Evolutionary conservation across 2,329 filamentous ascomycete genomes (phyloP), one percentile per base, ranked within the genome.

Genomic region (Chaetothyriales sp.): DNA sequence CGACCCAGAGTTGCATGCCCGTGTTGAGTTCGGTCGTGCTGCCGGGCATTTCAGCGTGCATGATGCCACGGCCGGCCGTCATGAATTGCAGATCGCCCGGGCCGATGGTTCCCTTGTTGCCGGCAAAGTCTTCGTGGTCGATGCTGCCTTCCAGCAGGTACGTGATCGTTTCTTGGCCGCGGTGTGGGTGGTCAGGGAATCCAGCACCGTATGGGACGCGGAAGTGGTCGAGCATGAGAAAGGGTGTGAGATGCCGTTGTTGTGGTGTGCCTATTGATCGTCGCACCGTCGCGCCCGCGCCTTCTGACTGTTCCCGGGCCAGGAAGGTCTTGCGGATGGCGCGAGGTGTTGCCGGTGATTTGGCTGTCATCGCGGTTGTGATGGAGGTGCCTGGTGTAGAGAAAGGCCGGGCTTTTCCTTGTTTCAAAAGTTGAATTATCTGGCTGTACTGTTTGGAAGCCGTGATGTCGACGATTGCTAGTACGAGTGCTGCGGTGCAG

Each of bases 171-270:
- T 95, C 87, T 68, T 94, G 88, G 43, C 89, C 89, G 43, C 88
- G 77, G 65, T 85, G 81, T 0, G 80, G 80, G 64, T 95, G 89
- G 65, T 95, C 89, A 0, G 89, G 89, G 66, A 95, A 95, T 0
- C 89, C 89, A 8, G 89, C 85, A 53, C 86, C 87, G 1, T 83
- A 81, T 50, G 80, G 78, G 61, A 92, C 80, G 51, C 76, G 79
- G 73, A 95, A 95, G 72, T 95, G 86, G 66, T 97, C 90, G 46
- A 95, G 85, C 89, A 97, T 95, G 45, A 95, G 76, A 70, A 97
- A 95, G 0, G 90, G 92, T 13, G 83, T 86, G 68, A 97, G 84
- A 73, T 94, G 88, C 64, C 83, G 81, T 19, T 97, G 76, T 59
- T 85, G 77, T 4, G 85, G 77, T 1, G 88, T 94, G 60, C 90